phyloP scores from a whole-genome alignment of 1,284 basidiomycete species.

The Leccinum fallax region DNA sequence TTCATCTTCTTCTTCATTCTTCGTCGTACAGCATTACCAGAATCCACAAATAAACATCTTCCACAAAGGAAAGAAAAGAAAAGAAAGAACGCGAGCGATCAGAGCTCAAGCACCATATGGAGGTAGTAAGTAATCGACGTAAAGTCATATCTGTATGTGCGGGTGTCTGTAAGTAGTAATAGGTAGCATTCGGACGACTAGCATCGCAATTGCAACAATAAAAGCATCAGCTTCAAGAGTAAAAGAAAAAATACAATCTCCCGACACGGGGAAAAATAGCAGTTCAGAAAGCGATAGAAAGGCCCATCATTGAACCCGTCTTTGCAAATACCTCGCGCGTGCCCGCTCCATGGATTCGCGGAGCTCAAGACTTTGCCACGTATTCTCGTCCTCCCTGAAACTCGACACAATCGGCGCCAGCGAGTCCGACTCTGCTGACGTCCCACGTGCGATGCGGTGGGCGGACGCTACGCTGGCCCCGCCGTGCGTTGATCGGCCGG shows the following conservation, averaged over 20 bases:
- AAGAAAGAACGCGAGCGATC: not conserved
- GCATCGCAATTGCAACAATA: not conserved
- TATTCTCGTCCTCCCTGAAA: slow-evolving; percentile 40
- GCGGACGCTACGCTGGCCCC: slow-evolving; percentile 20
- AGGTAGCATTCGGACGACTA: not conserved
- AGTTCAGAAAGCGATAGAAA: not conserved
- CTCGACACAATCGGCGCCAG: slow-evolving; percentile 24
- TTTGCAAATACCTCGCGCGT: slow-evolving; percentile 42
- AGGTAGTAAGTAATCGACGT: not conserved
- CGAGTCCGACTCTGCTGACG: slow-evolving; percentile 37
- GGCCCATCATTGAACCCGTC: slow-evolving; percentile 17
- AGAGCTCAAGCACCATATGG: not conserved
- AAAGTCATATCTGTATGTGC: not conserved
- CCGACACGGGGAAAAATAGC: not conserved
- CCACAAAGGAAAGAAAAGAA: not conserved
- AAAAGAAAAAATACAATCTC: not conserved
- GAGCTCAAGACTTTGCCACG: slow-evolving; percentile 61
- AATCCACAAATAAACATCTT: not conserved
- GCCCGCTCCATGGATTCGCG: slow-evolving; percentile 57
- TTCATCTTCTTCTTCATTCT: not conserved
- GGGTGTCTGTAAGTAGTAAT: not conserved
- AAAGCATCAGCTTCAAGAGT: not conserved
- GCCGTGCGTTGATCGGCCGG: slow-evolving; percentile 18
- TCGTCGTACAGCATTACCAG: not conserved
- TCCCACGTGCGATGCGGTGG: slow-evolving; percentile 18